Base-by-base conservation (phyloP, 1,139 yeast species). In the Eremothecium cymbalariae region DNA sequence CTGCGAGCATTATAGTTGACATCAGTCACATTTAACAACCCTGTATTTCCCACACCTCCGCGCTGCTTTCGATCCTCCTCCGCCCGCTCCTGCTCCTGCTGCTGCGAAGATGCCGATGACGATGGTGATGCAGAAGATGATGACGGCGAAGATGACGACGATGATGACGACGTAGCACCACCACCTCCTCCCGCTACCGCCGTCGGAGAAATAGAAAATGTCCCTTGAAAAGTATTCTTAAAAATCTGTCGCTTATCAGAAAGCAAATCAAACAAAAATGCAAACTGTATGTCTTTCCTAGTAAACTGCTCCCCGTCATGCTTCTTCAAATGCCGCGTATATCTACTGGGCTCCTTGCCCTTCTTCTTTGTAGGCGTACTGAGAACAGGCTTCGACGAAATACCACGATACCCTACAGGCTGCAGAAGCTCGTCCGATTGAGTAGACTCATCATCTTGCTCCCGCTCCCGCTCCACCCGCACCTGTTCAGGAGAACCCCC, bases 231-330 rank as follows among this genome's bases (percentile, higher is more conserved):
- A 11, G 71, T 67, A 51, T 84, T 84, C 13, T 79, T 75, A 60
- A 90, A 90, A 4, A 82, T 85, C 29, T 69, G 62, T 25, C 69
- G 61, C 16, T 69, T 64, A 51, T 86, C 79, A 47, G 71, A 68
- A 50, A 90, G 81, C 13, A 90, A 58, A 18, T 67, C 64, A 32
- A 67, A 65, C 38, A 90, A 62, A 48, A 88, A 83, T 47, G 81
- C 90, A 55, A 78, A 83, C 55, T 88, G 96, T 38, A 90, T 79
- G 51, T 90, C 97, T 41, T 65, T 72, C 33, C 97, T 68, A 81
- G 94, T 82, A 42, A 88, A 75, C 12, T 95, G 94, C 49, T 83
- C 94, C 4, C 97, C 96, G 52, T 90, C 97, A 12, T 76, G 69
- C 53, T 88, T 88, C 57, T 88, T 90, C 48, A 90, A 63, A 55